Conservation (phyloP, 2,329 filamentous ascomycete species). For the Thielaviopsis ethacetica region DNA sequence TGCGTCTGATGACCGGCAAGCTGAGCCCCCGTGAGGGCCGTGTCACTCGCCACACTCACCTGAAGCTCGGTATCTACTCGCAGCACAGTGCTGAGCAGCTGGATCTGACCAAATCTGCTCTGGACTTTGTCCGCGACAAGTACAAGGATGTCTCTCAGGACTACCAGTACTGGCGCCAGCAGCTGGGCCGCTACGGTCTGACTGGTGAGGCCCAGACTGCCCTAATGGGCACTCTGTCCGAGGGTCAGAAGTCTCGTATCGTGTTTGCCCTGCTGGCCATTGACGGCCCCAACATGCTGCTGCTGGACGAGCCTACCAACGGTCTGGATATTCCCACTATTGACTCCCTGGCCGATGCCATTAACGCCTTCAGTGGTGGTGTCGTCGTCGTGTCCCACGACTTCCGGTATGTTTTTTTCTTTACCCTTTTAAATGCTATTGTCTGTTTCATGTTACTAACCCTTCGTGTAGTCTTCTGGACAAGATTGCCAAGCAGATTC, state of each 20-base stretch:
- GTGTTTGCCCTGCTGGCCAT: constrained; percentile 94
- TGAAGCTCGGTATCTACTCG: constrained; percentile 96
- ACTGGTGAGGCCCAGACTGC: constrained; percentile 88
- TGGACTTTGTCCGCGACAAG: constrained; percentile 96
- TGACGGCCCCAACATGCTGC: constrained; percentile 89
- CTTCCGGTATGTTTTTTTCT: constrained; percentile 56
- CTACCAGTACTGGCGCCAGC: constrained; percentile 98
- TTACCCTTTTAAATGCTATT: background rate
- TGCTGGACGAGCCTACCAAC: constrained; percentile 98
- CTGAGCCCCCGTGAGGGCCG: constrained; percentile 67
- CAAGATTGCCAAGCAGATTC: constrained; percentile 99
- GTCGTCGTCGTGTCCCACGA: constrained; percentile 97
- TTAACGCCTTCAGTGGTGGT: constrained; percentile 91
- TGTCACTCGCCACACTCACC: constrained; percentile 85
- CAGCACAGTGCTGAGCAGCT: constrained; percentile 98
- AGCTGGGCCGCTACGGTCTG: constrained; percentile 88
- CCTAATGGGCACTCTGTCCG: constrained; percentile 92
- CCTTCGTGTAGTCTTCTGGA: constrained; percentile 58
- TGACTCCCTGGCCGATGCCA: constrained; percentile 91
- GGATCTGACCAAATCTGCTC: constrained; percentile 89
- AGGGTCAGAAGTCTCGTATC: constrained; percentile 95
- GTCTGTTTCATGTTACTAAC: background rate
- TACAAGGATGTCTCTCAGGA: constrained; percentile 81
- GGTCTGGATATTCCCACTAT: constrained; percentile 98
- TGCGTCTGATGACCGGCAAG: constrained; percentile 93